Base-by-base conservation (phyloP, 2,329 filamentous ascomycete genomes). In the Epichloe aotearoae region DNA sequence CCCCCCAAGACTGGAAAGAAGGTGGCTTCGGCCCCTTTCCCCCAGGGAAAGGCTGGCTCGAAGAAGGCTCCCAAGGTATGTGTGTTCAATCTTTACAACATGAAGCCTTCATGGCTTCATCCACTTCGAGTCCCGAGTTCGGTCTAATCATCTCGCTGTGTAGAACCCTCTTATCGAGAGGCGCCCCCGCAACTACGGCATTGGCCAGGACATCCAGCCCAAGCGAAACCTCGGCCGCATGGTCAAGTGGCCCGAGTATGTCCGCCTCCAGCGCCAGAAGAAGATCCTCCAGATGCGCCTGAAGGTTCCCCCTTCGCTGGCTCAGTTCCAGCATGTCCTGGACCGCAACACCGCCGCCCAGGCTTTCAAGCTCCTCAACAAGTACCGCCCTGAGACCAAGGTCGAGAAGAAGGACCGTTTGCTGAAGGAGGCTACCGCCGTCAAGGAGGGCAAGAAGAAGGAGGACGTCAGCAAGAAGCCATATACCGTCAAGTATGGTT, bases 401-500 rank as follows among this genome's bases (percentile, higher is more conserved):
- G 77, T 80, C 65, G 91, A 97, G 85, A 98, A 98, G 88, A 98
- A 97, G 84, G 94, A 98, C 80, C 89, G 93, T 76, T 81, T 98
- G 60, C 83, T 87, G 72, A 89, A 95, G 82, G 93, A 98, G 83
- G 93, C 94, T 59, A 95, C 90, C 65, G 94, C 93, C 67, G 83
- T 98, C 72, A 84, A 89, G 72, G 90, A 97, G 75, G 93, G 94
- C 74, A 96, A 97, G 87, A 98, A 97, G 87, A 97, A 97, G 87
- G 94, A 98, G 82, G 90, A 95, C 67, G 91, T 95, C 71, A 88
- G 82, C 86, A 97, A 97, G 88, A 98, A 98, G 87, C 93, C 93
- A 67, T 98, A 96, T 77, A 77, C 86, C 61, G 90, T 93, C 82
- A 98, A 98, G 85, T 98, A 96, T 76, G 93, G 93, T 79, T 84